Conservation (phyloP, 2,329 filamentous ascomycete genomes). For the Colletotrichum agaves region DNA sequence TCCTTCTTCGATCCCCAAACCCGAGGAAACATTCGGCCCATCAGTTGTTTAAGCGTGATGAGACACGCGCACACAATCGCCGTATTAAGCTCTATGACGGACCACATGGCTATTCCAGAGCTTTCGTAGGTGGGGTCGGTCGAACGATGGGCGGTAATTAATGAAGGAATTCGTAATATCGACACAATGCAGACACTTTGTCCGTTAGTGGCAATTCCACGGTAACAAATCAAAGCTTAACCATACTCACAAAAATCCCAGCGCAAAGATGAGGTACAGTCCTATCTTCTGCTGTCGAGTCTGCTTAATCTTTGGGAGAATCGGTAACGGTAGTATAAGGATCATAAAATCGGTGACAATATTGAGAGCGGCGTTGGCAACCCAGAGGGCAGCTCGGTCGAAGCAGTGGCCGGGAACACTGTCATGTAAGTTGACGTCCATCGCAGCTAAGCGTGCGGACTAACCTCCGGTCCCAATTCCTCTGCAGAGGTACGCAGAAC, state of each 20-base stretch:
- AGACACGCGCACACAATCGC: slow-evolving; percentile 44
- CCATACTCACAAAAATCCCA: slow-evolving; percentile 41
- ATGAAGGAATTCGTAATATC: slow-evolving; percentile 39
- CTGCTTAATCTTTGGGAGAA: slow-evolving; percentile 40
- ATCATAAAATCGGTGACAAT: slow-evolving; percentile 43
- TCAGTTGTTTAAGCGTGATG: slow-evolving; percentile 42
- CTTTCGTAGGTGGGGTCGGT: slow-evolving; percentile 40
- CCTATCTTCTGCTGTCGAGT: slow-evolving; percentile 40
- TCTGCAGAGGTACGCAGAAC: slow-evolving; percentile 41
- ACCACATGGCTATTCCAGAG: slow-evolving; percentile 41
- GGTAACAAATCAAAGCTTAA: too few species aligned
- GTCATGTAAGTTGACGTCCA: too few species aligned
- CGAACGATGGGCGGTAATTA: slow-evolving; percentile 29
- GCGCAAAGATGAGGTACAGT: slow-evolving; percentile 41
- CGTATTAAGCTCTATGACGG: slow-evolving; percentile 42
- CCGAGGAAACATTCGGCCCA: slow-evolving; percentile 44
- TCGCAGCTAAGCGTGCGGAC: not conserved
- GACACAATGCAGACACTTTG: slow-evolving; percentile 43
- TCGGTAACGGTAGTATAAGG: slow-evolving; percentile 42
- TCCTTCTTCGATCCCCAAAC: not conserved
- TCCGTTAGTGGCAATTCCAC: not conserved
- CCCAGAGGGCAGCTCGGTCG: slow-evolving; percentile 11
- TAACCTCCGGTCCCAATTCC: slow-evolving; percentile 36
- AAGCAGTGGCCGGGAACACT: slow-evolving; percentile 9
- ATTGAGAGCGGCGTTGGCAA: slow-evolving; percentile 40